Evolutionary conservation across 129 eudicot genomes (phyloP), one percentile per base, ranked within the genome.

Genomic region (Centrapalus pauciflorus): DNA sequence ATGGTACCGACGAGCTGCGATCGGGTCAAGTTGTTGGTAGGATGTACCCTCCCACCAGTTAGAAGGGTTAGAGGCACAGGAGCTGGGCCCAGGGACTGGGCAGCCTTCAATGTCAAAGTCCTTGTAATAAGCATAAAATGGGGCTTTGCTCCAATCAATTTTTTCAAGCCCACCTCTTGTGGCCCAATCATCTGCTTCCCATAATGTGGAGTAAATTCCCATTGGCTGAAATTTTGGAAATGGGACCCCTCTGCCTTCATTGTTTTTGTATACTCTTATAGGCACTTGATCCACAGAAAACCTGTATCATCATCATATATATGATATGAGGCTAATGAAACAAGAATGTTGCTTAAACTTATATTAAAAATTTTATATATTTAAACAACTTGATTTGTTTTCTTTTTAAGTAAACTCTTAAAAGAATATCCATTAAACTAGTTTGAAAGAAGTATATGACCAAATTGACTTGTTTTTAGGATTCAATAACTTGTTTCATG

Each of bases 101-200:
- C 99, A 93, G 0, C 96, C 99, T 26, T 93, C 99, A 11, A 93
- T 86, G 76, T 93, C 99, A 45, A 93, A 93, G 59, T 93, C 96
- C 74, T 86, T 93, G 83, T 88, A 88, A 69, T 93, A 89, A 37
- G 99, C 95, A 35, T 79, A 85, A 76, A 93, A 93, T 7, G 99
- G 99, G 34, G 99, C 95, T 80, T 88, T 93, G 69, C 82, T 84
- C 99, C 99, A 93, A 58, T 93, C 80, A 7, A 93, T 93, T 54
- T 93, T 93, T 70, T 93, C 99, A 1, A 85, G 76, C 4, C 99
- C 99, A 4, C 96, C 99, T 38, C 99, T 77, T 16, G 99, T 93
- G 2, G 99, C 99, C 99, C 99, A 93, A 46, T 93, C 95, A 43
- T 93, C 99, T 2, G 99, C 99, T 70, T 93, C 99, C 99, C 99